These are phyloP conservation scores for Ceratocystis harringtonii DNA, from an alignment of 2,329 filamentous ascomycete genomes.

Conservation along the genomic window DNA sequence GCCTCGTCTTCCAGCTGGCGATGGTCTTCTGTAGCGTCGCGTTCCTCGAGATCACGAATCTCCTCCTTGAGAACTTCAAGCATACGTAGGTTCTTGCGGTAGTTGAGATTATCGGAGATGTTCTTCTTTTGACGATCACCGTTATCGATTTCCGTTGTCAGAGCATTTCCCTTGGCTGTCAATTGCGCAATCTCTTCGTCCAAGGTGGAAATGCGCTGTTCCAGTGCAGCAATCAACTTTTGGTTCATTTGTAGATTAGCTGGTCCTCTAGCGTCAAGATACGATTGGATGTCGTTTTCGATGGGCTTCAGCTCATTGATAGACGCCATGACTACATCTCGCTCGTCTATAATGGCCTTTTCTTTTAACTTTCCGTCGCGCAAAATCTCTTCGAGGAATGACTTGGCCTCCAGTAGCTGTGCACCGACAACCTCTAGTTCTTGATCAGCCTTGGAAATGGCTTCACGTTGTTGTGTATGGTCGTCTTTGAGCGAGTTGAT, in stretches of 20 bases:
- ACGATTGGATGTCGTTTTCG: constrained; percentile 64
- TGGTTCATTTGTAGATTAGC: constrained; percentile 54
- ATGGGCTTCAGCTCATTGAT: constrained; percentile 63
- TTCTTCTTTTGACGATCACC: constrained; percentile 72
- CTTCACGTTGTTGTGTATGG: constrained; percentile 51
- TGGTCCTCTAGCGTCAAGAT: constrained; percentile 60
- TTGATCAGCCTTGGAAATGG: constrained; percentile 52
- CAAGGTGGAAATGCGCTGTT: constrained; percentile 47
- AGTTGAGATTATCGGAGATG: constrained; percentile 77
- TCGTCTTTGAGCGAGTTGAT: constrained; percentile 59
- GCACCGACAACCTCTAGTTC: constrained; percentile 63
- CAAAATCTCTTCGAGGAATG: constrained; percentile 61
- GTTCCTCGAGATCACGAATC: constrained; percentile 58
- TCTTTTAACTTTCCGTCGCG: constrained; percentile 58
- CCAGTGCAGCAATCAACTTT: constrained; percentile 51
- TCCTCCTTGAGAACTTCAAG: constrained; percentile 53
- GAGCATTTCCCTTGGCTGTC: constrained; percentile 56
- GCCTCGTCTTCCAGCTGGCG: constrained; percentile 58
- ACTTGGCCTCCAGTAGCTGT: constrained; percentile 58
- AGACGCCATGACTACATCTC: constrained; percentile 56
- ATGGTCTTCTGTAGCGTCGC: constrained; percentile 73
- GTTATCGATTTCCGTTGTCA: constrained; percentile 63
- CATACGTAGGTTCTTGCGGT: constrained; percentile 57
- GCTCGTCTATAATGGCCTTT: constrained; percentile 53
- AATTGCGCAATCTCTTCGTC: constrained; percentile 55